Evolutionary conservation across 108 stramenopile species (phyloP), one percentile per base, ranked within the genome.

Genomic region (Nitzschia palea): DNA sequence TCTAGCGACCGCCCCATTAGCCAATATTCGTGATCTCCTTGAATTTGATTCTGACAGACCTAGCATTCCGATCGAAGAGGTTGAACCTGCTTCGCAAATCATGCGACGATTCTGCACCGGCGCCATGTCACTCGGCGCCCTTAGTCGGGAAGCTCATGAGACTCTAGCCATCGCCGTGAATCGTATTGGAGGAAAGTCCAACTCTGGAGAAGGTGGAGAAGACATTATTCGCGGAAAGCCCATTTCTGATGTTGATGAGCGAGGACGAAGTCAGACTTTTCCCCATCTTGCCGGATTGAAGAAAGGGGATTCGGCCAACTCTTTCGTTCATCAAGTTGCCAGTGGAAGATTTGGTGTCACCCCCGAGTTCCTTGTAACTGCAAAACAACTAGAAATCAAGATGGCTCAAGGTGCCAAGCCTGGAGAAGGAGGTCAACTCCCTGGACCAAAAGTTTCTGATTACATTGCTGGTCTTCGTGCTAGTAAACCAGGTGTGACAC

Each of bases 361-460:
- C 17, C 87, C 96, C 6, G 79, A 94, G 76, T 97, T 94, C 76
- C 73, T 97, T 47, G 89, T 88, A 32, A 94, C 95, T 20, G 91
- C 95, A 9, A 94, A 94, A 60, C 90, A 95, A 62, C 68, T 97
- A 35, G 92, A 97, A 75, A 95, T 97, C 71, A 97, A 97, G 79
- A 95, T 97, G 86, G 96, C 96, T 14, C 96, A 97, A 75, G 96
- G 96, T 40, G 93, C 95, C 57, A 97, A 97, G 85, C 96, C 96
- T 35, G 96, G 96, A 26, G 96, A 97, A 76, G 96, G 96, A 30
- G 96, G 97, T 30, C 90, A 97, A 61, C 87, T 97, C 36, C 97
- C 97, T 10, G 95, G 95, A 33, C 79, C 82, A 9, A 97, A 97
- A 70, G 97, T 97, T 43, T 91, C 91, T 40, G 89, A 94, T 4